Conservation (phyloP, 129 eudicot species). For the Cynara cardunculus region DNA sequence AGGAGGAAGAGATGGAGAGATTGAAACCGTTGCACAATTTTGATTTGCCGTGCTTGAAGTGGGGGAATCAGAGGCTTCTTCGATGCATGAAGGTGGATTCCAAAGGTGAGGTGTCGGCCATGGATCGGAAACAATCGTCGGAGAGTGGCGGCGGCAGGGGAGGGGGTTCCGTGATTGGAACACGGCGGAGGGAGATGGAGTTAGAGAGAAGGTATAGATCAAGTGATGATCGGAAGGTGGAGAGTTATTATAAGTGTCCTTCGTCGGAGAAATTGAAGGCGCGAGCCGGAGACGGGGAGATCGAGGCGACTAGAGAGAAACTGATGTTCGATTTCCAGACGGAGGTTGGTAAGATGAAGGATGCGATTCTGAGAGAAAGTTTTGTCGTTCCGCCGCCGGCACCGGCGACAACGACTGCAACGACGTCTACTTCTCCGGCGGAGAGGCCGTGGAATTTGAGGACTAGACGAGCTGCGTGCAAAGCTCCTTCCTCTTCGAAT, state of each 20-base stretch:
- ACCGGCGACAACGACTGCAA: not conserved
- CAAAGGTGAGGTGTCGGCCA: slow-evolving; percentile 25
- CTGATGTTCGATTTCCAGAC: slow-evolving; percentile 65
- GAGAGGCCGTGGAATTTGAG: slow-evolving; percentile 76
- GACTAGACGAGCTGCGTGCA: slow-evolving; percentile 64
- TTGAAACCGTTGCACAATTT: slow-evolving; percentile 66
- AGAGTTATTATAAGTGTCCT: slow-evolving; percentile 9
- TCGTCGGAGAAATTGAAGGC: slow-evolving; percentile 35
- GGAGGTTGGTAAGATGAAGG: slow-evolving; percentile 67
- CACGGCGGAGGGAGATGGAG: slow-evolving; percentile 31
- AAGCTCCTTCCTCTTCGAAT: slow-evolving; percentile 33
- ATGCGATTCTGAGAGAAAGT: slow-evolving; percentile 50
- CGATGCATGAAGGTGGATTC: slow-evolving; percentile 59
- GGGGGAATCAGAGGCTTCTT: slow-evolving; percentile 67
- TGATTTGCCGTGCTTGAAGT: slow-evolving; percentile 52
- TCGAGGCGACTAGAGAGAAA: slow-evolving; percentile 67
- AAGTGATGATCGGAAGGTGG: slow-evolving; percentile 26
- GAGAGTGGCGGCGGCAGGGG: slow-evolving; percentile 16
- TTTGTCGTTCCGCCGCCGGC: slow-evolving; percentile 32
- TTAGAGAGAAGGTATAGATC: slow-evolving; percentile 29
- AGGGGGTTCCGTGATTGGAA: not conserved
- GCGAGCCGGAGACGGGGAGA: slow-evolving; percentile 43
- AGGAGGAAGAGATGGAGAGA: slow-evolving; percentile 44
- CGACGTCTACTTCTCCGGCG: slow-evolving; percentile 28
- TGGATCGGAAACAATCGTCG: slow-evolving; percentile 27